Base-by-base conservation (phyloP, 495 filamentous ascomycete species). In the Daldinia vernicosa region DNA sequence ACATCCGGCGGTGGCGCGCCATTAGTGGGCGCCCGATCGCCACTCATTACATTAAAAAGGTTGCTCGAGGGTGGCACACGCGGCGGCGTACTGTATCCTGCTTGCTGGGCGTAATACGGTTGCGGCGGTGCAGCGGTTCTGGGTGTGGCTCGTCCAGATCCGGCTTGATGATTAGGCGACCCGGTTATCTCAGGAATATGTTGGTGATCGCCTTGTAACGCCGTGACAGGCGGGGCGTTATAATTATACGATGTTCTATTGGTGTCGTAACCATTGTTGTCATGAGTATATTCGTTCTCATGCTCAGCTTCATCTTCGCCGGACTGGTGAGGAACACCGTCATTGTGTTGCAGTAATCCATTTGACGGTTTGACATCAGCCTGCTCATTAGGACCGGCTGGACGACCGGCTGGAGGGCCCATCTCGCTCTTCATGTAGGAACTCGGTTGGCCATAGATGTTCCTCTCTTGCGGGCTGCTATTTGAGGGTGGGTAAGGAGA, bases 401-500 rank as follows among this genome's bases (percentile, higher is more conserved):
- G 82, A 51, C 91, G 84, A 56, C 83, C 87, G 7, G 92, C 86
- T 3, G 94, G 94, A 8, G 95, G 94, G 0, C 91, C 94, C 94
- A 98, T 98, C 57, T 97, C 94, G 72, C 81, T 92, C 81, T 95
- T 97, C 69, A 93, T 83, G 74, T 97, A 97, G n/a, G 83, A 81
- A 66, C 78, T 86, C n/a, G 84, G 75, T 47, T 88, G 86, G 1
- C 86, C 83, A 75, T 94, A 97, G 4, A 90, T 82, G 51, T 87
- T 83, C 80, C 95, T 89, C n/a, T 88, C 88, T 53, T 89, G 89
- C 28, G 89, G 86, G 6, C 85, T 83, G 57, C 88, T 81, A 17
- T 87, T 86, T 14, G 87, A 85, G 12, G 91, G 86, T 11, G 89
- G 82, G 71, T 97, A 97, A 15, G 90, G 87, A 2, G 85, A 81